These are phyloP conservation scores for Lichenothelia convexa DNA, from an alignment of 495 filamentous ascomycete genomes.

Conservation along the genomic window DNA sequence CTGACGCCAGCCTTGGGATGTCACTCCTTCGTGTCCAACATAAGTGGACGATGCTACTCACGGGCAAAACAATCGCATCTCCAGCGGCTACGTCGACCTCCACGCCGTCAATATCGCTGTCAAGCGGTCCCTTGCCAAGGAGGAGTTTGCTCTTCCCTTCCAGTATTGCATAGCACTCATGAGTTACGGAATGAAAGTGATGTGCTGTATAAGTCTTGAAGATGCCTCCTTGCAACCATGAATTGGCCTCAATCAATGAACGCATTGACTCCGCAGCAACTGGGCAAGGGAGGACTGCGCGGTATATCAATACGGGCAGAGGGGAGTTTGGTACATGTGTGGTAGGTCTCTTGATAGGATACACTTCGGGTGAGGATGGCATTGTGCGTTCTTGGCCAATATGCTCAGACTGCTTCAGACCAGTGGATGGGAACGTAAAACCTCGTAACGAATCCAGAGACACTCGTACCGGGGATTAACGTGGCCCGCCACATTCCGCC, in stretches of 20 bases:
- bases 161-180: constrained; percentile 25
- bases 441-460: too few relatives aligned
- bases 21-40: not conserved
- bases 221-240: constrained; percentile 22
- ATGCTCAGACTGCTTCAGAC: too few relatives aligned
- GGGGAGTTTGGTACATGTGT: constrained; percentile 23
- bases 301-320: constrained; percentile 24
- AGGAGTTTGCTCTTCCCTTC: constrained; percentile 17
- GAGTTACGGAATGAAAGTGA: constrained; percentile 24
- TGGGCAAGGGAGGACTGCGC: constrained; percentile 16
- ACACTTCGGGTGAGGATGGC: too few relatives aligned
- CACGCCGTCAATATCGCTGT: constrained; percentile 15
- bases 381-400: too few relatives aligned
- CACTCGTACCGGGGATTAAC: too few relatives aligned
- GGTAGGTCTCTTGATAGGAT: too few relatives aligned
- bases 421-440: too few relatives aligned
- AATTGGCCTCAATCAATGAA: constrained; percentile 18
- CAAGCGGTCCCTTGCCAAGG: constrained; percentile 20
- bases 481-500: too few relatives aligned
- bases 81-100: constrained; percentile 17
- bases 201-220: constrained; percentile 20
- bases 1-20: constrained; percentile 18
- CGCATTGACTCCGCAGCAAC: constrained; percentile 10
- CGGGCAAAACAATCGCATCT: constrained; percentile 22
- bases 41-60: constrained; percentile 1